Percentiles rank a stretch among this genome's conserved stretches.
Evolutionary conservation across 139 green algal species (phyloP).

Genomic region (Pleodorina starrii): DNA sequence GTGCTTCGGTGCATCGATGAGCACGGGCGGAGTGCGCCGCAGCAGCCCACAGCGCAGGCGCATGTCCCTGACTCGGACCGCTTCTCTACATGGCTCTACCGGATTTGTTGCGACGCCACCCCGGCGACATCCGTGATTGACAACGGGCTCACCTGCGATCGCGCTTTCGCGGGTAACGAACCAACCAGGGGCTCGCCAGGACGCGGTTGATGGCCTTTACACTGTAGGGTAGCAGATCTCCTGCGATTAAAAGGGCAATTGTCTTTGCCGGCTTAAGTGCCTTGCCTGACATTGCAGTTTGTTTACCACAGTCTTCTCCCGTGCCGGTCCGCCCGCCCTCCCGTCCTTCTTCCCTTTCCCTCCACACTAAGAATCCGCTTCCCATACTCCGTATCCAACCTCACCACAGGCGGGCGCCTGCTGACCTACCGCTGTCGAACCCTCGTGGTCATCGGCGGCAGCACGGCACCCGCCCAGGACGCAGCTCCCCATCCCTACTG

Average conservation of each 20-base stretch:
- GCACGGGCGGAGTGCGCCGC: no score
- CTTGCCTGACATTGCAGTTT: background rate
- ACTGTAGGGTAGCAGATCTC: background rate
- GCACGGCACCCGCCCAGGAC: background rate
- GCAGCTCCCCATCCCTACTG: background rate
- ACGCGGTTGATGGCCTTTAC: background rate
- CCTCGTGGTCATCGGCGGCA: conserved; percentile 5
- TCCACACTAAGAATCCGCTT: background rate
- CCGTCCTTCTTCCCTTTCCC: background rate
- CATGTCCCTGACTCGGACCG: background rate
- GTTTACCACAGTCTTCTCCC: no score
- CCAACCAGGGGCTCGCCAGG: background rate
- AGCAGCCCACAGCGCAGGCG: background rate
- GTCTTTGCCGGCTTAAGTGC: background rate
- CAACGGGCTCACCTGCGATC: background rate
- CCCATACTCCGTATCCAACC: background rate
- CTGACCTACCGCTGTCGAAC: background rate
- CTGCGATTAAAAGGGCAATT: background rate
- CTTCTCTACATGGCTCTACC: background rate
- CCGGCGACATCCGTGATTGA: background rate
- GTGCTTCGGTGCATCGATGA: background rate
- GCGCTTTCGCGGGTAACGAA: background rate
- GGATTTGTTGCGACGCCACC: background rate
- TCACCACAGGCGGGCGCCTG: background rate
- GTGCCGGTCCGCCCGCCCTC: background rate